Base-by-base conservation (phyloP, 768 basidiomycete genomes). In the Podaxis pistillaris region DNA sequence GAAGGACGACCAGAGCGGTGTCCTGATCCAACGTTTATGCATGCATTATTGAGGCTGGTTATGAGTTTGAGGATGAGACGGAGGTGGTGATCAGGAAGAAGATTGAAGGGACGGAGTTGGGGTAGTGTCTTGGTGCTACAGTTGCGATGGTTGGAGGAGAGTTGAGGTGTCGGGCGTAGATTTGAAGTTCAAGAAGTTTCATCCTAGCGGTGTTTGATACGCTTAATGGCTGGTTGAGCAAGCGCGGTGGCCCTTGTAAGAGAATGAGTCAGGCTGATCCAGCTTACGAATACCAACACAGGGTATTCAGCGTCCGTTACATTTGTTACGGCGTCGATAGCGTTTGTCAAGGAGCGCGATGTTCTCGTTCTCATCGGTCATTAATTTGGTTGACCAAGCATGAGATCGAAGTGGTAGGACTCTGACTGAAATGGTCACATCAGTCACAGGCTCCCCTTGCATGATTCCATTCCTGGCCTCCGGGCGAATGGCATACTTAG, bases 1-100 rank as follows among this genome's bases (percentile, higher is more conserved):
- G 79, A 84, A 53, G 91, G 79, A 53, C 81, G 96, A 11, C 95
- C 96, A 0, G 96, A 98, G 79, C 95, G 90, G 81, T 99, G 97
- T 73, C 82, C 98, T 44, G 96, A 99, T 72, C 74, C 98, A 69
- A 97, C 93, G 49, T 98, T 96, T 74, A 40, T 40, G 0, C 38
- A 40, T 40, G 11, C 38, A 40, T 40, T n/a, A n/a, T n/a, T n/a
- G n/a, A n/a, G n/a, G n/a, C n/a, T n/a, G n/a, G n/a, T 33, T 99
- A 98, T 75, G 97, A 96, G 77, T 89, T 98, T 72, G 80, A 75
- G 13, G 87, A 85, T 46, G 79, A 75, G 22, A 73, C 94, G 63
- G 81, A 88, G 64, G 85, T 93, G 36, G 78, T 73, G 75, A 83
- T 96, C 26, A 96, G 90, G 69, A 98, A 97, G 81, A 84, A 97